Evolutionary conservation across 2,329 filamentous ascomycete species (phyloP).

Genomic region (Aureobasidium uvarum): DNA sequence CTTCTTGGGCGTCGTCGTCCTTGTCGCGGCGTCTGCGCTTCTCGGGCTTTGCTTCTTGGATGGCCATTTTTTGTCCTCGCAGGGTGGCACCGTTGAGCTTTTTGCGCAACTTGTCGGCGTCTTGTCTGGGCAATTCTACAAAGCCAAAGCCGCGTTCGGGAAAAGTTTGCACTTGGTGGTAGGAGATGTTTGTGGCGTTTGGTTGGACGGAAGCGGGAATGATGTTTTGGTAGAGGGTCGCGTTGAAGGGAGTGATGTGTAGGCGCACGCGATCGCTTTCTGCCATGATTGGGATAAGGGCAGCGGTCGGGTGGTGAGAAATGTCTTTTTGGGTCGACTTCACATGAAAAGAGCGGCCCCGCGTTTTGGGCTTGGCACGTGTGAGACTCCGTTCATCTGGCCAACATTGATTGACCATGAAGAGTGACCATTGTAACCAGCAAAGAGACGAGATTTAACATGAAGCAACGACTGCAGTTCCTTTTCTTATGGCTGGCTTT

Average conservation of each 20-base stretch:
- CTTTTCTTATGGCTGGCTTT: constrained; percentile 25
- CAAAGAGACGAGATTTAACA: not conserved
- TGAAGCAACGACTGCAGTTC: constrained; percentile 21
- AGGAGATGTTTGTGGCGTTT: constrained; percentile 77
- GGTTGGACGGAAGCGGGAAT: constrained; percentile 66
- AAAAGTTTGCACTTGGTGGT: constrained; percentile 79
- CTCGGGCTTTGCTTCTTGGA: constrained; percentile 74
- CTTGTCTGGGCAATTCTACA: constrained; percentile 73
- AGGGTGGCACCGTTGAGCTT: constrained; percentile 85
- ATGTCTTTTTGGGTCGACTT: constrained; percentile 1
- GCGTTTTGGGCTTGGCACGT: constrained; percentile 4
- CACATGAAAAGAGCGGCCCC: constrained; percentile 16
- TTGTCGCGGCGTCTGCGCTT: constrained; percentile 46
- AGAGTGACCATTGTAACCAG: not conserved
- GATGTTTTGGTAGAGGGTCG: constrained; percentile 68
- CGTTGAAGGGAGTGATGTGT: constrained; percentile 83
- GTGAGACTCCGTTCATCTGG: not conserved
- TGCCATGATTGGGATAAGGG: constrained; percentile 16
- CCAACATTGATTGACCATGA: not conserved
- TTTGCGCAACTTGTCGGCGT: constrained; percentile 87
- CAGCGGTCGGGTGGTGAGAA: not conserved
- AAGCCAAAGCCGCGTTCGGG: constrained; percentile 90
- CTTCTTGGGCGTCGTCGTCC: constrained; percentile 38
- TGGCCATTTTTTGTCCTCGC: constrained; percentile 77
- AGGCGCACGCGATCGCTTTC: constrained; percentile 54